Conservation (phyloP, 1,284 basidiomycete genomes). For the Trichosporon sp. region DNA sequence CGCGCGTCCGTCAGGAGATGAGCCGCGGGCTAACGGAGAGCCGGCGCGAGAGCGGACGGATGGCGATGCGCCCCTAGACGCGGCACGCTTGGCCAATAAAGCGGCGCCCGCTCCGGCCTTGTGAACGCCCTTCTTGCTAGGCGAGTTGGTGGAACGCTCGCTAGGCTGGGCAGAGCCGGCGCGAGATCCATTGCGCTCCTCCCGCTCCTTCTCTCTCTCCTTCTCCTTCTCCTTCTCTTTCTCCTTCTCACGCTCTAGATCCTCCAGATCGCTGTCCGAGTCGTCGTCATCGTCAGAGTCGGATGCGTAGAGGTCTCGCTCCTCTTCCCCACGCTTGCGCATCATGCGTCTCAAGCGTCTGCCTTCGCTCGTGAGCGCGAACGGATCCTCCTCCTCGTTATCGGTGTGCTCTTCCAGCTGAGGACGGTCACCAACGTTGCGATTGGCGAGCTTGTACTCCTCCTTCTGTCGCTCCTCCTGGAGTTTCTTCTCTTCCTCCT, state of each 20-base stretch:
- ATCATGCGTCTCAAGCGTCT: conserved; percentile 34
- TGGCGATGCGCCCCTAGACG: conserved; percentile 31
- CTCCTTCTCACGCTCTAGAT: conserved; percentile 22
- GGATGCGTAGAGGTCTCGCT: conserved; percentile 15
- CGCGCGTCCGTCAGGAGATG: conserved; percentile 15
- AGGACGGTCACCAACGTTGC: conserved; percentile 39
- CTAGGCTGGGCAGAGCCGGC: conserved; percentile 4
- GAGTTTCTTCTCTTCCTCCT: conserved; percentile 40
- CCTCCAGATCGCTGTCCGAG: conserved; percentile 17
- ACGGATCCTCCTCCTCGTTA: conserved; percentile 31
- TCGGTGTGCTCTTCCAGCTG: conserved; percentile 33
- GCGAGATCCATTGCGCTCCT: conserved; percentile 16
- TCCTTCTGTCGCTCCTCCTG: conserved; percentile 40
- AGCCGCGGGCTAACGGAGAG: conserved; percentile 20
- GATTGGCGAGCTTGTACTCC: conserved; percentile 41
- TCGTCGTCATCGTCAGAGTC: conserved; percentile 19
- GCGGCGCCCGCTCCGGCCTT: conserved; percentile 25
- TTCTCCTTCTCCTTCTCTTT: conserved; percentile 29
- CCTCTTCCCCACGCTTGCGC: conserved; percentile 26
- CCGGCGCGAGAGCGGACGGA: conserved; percentile 18
- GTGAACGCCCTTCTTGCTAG: neutral
- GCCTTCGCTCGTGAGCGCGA: conserved; percentile 34
- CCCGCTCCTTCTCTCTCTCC: conserved; percentile 26
- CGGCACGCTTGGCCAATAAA: conserved; percentile 38
- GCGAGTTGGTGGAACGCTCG: neutral